Evolutionary conservation across 2,329 filamentous ascomycete genomes (phyloP), one percentile per base, ranked within the genome.

Genomic region (Diplodia seriata): DNA sequence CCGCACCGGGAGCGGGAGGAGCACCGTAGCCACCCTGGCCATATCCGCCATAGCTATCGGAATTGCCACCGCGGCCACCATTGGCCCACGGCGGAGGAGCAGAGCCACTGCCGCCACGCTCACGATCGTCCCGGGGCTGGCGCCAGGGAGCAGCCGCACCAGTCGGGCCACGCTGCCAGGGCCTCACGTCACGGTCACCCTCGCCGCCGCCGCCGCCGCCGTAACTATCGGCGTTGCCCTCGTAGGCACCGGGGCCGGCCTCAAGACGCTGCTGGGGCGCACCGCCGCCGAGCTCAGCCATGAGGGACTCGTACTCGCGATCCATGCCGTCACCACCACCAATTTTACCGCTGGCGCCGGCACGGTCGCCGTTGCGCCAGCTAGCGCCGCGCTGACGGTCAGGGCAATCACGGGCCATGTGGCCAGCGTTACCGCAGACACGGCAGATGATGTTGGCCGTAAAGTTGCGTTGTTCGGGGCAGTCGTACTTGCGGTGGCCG

Each of bases 391-490:
- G 89, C 83, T 95, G 92, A 77, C 95, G 87, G 76, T 99, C 95
- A 55, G 94, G 93, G 87, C 95, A 99, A 82, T 99, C 95, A 74
- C 94, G 90, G 73, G 94, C 95, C 93, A 99, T 97, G 75, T 99
- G 95, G 23, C 95, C 95, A 72, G 95, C 94, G 78, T 98, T 97
- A 73, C 95, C 95, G 83, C 95, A 99, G 74, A 97, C 91, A 75
- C 94, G 94, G 82, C 95, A 99, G 77, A 99, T 98, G 79, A 99
- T 98, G 81, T 93, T 98, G 75, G 95, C 94, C n/a, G 95, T 99
- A 82, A 91, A 98, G 82, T 99, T 99, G 78, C 94, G 92, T 80
- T 95, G 92, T 82, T 99, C 93, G 15, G 95, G 95, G 75, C 95
- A 99, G 78, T 99, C 95, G 79, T 97, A 98, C 82, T 99, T 99